Conservation (phyloP, 2,329 filamentous ascomycete species). For the Exophiala calicioides region DNA sequence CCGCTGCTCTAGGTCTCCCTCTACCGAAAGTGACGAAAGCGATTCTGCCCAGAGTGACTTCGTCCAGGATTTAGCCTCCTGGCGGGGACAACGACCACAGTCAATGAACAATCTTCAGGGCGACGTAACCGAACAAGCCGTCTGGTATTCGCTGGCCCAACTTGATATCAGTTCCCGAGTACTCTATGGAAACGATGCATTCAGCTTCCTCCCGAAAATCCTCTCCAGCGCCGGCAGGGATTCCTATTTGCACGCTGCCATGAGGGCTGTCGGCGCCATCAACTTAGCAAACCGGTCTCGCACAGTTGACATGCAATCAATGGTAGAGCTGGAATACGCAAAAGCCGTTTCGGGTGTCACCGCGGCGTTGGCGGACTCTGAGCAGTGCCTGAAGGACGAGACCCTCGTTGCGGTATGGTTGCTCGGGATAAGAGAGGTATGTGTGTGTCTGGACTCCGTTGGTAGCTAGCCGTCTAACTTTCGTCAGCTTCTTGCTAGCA, state of each 20-base stretch:
- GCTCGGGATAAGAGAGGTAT: slow-evolving; percentile 22
- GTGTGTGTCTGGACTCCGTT: too few relatives aligned
- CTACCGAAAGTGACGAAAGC: slow-evolving; percentile 13
- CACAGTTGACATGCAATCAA: slow-evolving; percentile 15
- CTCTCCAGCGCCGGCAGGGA: slow-evolving; percentile 8
- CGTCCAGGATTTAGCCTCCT: neutral
- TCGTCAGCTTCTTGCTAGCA: slow-evolving; percentile 16
- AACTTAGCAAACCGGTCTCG: slow-evolving; percentile 26
- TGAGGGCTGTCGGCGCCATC: slow-evolving; percentile 19
- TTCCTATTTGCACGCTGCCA: slow-evolving; percentile 21
- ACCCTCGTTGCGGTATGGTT: slow-evolving; percentile 23
- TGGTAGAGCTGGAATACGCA: slow-evolving; percentile 19
- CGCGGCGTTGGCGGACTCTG: slow-evolving; percentile 17
- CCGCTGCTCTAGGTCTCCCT: slow-evolving; percentile 5
- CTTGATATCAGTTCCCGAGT: slow-evolving; percentile 21
- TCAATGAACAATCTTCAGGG: slow-evolving; percentile 2
- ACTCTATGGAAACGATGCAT: slow-evolving; percentile 20
- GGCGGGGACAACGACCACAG: neutral
- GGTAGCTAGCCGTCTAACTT: slow-evolving; percentile 4
- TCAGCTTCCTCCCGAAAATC: slow-evolving; percentile 18
- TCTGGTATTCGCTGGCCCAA: slow-evolving; percentile 23
- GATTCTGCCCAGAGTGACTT: slow-evolving; percentile 14
- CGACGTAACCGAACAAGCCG: slow-evolving; percentile 19
- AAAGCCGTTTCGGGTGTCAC: slow-evolving; percentile 18
- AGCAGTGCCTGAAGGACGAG: slow-evolving; percentile 21